These are phyloP conservation scores for Abrus pulchellus DNA, from an alignment of 306 rosid genomes.

Conservation along the genomic window DNA sequence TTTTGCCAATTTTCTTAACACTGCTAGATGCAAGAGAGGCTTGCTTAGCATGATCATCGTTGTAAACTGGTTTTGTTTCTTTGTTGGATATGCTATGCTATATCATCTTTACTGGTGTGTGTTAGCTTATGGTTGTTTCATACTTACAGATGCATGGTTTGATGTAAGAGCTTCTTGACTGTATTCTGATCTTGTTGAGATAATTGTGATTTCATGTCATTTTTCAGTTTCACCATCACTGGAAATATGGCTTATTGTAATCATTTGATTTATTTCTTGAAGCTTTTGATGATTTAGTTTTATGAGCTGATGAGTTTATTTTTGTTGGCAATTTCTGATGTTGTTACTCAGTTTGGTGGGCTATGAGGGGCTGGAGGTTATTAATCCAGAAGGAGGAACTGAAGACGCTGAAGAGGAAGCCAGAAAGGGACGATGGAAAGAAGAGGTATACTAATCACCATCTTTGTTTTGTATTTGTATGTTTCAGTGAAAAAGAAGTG, in stretches of 20 bases:
- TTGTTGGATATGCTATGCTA: slow-evolving; percentile 8
- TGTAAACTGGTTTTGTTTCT: slow-evolving; percentile 17
- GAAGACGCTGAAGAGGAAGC: slow-evolving; percentile 98
- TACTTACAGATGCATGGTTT: slow-evolving; percentile 23
- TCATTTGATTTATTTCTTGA: slow-evolving; percentile 33
- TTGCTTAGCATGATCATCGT: slow-evolving; percentile 31
- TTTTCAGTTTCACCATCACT: slow-evolving; percentile 2
- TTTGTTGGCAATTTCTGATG: slow-evolving; percentile 27
- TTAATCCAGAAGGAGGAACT: slow-evolving; percentile 96
- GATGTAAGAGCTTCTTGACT: slow-evolving; percentile 6
- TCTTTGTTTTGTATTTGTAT: slow-evolving; percentile 4
- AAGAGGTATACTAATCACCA: slow-evolving; percentile 68
- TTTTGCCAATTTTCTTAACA: not conserved
- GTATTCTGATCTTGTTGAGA: slow-evolving; percentile 22
- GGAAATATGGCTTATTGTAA: slow-evolving; percentile 30
- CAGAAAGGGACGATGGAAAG: slow-evolving; percentile 87
- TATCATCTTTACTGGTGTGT: slow-evolving; percentile 9
- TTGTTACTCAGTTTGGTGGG: slow-evolving; percentile 49
- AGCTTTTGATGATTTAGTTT: slow-evolving; percentile 36
- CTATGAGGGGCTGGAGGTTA: slow-evolving; percentile 91
- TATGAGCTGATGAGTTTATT: slow-evolving; percentile 29
- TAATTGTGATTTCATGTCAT: slow-evolving; percentile 21
- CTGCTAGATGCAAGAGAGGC: slow-evolving; percentile 26
- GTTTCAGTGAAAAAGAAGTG: not conserved
- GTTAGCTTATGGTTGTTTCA: slow-evolving; percentile 36